Conservation (phyloP, 2,329 filamentous ascomycete species). For the Pseudodiploospora longispora region DNA sequence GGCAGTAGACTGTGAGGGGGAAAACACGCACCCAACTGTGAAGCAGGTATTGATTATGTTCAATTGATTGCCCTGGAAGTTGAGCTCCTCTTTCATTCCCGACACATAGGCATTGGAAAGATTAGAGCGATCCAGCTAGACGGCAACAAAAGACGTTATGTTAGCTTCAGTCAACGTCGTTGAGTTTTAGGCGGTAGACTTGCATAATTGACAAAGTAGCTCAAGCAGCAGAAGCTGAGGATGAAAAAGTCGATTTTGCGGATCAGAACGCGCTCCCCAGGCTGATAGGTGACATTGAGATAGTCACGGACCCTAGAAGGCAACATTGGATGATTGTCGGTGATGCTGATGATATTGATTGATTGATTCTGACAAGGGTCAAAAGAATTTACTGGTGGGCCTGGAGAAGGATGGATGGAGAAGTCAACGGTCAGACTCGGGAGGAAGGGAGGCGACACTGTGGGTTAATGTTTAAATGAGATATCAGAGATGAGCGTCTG, state of each 20-base stretch:
- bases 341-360: no score
- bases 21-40: conserved; percentile 24
- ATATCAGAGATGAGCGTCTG: no score
- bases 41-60: conserved; percentile 30
- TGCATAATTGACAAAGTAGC: conserved; percentile 48
- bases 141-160: not conserved
- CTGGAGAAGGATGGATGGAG: no score
- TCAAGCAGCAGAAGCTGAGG: conserved; percentile 54
- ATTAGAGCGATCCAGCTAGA: conserved; percentile 29
- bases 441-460: no score
- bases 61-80: conserved; percentile 35
- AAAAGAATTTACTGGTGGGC: no score
- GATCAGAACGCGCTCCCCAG: conserved; percentile 37
- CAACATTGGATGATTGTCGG: not conserved
- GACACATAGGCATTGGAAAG: conserved; percentile 34
- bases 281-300: conserved; percentile 24
- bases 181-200: conserved; percentile 10
- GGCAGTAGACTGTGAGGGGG: not conserved
- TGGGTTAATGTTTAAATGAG: no score
- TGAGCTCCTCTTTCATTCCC: conserved; percentile 39
- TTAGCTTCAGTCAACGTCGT: no score
- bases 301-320: conserved; percentile 21
- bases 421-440: no score
- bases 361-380: no score
- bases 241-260: conserved; percentile 58